phyloP scores from a whole-genome alignment of 2,329 filamentous ascomycete species.

The Talaromyces sp. region DNA sequence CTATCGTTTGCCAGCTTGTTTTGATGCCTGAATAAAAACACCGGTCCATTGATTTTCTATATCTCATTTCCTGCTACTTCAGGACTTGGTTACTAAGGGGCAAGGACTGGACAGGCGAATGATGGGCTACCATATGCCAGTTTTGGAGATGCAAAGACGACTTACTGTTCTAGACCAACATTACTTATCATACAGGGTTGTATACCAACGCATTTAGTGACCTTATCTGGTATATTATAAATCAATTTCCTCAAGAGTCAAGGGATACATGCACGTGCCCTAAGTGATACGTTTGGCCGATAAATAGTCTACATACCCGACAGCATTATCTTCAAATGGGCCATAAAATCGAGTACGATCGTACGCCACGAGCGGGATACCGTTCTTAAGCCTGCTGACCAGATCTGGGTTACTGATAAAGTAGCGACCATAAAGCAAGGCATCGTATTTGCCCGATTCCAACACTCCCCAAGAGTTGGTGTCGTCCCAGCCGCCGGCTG shows the following conservation, averaged over 20 bases:
- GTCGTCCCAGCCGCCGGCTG: constrained; percentile 54
- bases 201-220: no score
- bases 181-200: no score
- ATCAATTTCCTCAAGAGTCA: not conserved
- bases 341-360: constrained; percentile 47
- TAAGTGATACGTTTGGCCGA: constrained; percentile 8
- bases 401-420: constrained; percentile 52
- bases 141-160: no score
- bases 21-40: not conserved
- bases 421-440: constrained; percentile 46
- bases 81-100: no score
- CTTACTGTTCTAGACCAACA: no score
- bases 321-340: constrained; percentile 31
- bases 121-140: no score
- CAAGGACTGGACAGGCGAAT: no score
- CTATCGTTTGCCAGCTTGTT: constrained; percentile 18
- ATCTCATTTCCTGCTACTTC: no score
- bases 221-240: no score
- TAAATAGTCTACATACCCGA: constrained; percentile 32
- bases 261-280: not conserved
- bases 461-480: constrained; percentile 50
- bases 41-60: no score
- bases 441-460: constrained; percentile 48
- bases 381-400: constrained; percentile 42
- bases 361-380: constrained; percentile 40